Evolutionary conservation across 108 stramenopile species (phyloP).

Genomic region (Cylindrotheca fusiformis): DNA sequence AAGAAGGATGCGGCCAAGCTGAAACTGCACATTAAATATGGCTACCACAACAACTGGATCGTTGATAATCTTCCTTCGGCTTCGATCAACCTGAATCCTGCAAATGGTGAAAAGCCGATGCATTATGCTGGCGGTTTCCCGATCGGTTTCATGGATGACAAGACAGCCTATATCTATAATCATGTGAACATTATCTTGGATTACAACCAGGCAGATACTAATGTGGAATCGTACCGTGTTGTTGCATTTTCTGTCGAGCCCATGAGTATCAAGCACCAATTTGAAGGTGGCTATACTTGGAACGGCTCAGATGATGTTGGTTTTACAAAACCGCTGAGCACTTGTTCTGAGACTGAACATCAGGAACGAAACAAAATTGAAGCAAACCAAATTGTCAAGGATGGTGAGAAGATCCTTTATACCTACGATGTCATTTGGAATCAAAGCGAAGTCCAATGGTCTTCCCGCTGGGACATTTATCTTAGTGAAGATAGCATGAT

Average conservation of each 20-base stretch:
- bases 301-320: conserved; percentile 67
- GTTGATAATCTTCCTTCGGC: conserved; percentile 99
- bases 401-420: conserved; percentile 81
- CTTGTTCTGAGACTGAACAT: conserved; percentile 48
- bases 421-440: conserved; percentile 98
- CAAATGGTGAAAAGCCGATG: conserved; percentile 47
- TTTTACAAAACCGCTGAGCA: conserved; percentile 58
- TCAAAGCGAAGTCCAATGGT: conserved; percentile 89
- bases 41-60: conserved; percentile 99
- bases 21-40: conserved; percentile 73
- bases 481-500: conserved; percentile 88
- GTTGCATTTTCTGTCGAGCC: conserved; percentile 96
- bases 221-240: conserved; percentile 84
- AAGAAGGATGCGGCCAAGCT: conserved; percentile 60
- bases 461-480: conserved; percentile 98
- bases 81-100: conserved; percentile 42
- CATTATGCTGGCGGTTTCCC: conserved; percentile 93
- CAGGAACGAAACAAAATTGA: conserved; percentile 37
- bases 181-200: conserved; percentile 93
- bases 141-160: conserved; percentile 78
- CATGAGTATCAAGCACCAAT: conserved; percentile 83
- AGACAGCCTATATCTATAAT: conserved; percentile 86
- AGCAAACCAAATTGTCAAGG: conserved; percentile 49
- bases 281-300: conserved; percentile 70
- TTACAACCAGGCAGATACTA: conserved; percentile 81